A percentile compares a stretch with the other conserved stretches of the same genome.
These are phyloP conservation scores for Leccinum solheimii DNA, from an alignment of 1,284 basidiomycete species.

Conservation along the genomic window DNA sequence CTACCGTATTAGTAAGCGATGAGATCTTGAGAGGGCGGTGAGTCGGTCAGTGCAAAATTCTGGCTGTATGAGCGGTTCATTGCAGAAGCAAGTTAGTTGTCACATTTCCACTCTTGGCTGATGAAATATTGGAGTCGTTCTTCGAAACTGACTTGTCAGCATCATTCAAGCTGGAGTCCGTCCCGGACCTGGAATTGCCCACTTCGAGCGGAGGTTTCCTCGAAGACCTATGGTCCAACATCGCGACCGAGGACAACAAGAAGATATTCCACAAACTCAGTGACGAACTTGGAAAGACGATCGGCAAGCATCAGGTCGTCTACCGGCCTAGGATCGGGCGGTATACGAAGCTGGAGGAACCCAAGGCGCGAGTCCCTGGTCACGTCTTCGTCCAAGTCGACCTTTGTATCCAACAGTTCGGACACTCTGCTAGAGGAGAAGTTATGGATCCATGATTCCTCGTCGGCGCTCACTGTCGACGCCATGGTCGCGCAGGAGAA, in stretches of 20 bases:
- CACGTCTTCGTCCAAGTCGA: constrained; percentile 61
- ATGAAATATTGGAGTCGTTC: constrained; percentile 92
- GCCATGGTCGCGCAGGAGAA: constrained; percentile 27
- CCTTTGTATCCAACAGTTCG: constrained; percentile 24
- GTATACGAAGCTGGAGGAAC: constrained; percentile 79
- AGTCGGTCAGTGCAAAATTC: too few species aligned
- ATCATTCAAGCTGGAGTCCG: constrained; percentile 81
- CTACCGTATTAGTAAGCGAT: too few species aligned
- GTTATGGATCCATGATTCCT: constrained; percentile 34
- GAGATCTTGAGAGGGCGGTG: too few species aligned
- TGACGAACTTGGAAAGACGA: constrained; percentile 90
- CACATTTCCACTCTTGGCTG: constrained; percentile 62
- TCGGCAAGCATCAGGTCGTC: constrained; percentile 86
- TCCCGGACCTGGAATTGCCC: constrained; percentile 66
- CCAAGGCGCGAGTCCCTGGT: constrained; percentile 88
- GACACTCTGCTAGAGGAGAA: constrained; percentile 16
- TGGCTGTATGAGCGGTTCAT: too few species aligned
- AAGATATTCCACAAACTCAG: constrained; percentile 85
- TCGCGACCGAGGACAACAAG: constrained; percentile 86
- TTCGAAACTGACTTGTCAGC: constrained; percentile 87
- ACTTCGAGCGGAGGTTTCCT: constrained; percentile 63
- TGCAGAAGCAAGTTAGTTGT: too few species aligned
- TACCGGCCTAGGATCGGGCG: constrained; percentile 85
- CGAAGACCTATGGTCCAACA: constrained; percentile 81
- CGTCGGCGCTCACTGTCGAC: constrained; percentile 44